Evolutionary conservation across 2,329 filamentous ascomycete genomes (phyloP), one percentile per base, ranked within the genome.

Genomic region (Colletotrichum sp.): DNA sequence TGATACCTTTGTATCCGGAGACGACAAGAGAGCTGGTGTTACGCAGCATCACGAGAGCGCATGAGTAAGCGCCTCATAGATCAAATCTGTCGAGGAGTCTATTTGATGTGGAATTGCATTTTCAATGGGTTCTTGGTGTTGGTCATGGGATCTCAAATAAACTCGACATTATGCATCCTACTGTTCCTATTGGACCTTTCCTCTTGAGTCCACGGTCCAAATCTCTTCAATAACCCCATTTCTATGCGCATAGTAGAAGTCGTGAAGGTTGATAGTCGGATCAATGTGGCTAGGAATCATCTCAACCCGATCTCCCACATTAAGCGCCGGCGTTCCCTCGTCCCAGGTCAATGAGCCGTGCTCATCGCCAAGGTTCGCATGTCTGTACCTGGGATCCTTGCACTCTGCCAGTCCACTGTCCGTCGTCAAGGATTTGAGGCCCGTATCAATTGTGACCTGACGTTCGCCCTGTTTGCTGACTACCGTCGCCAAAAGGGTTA

Each of bases 211-310:
- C 7, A 90, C 89, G 0, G 83, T 79, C 89, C 89, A 90, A 26
- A 90, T 88, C 78, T 89, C 88, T 77, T 89, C 85, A 76, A 90
- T 84, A 2, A 89, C 77, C 0, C 88, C 88, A 0, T 85, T 83
- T 6, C 88, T 83, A 79, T 89, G 80, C 4, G 87, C 88, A 78
- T 88, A 89, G 78, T 90, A 90, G 36, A 86, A 81, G 64, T 90
- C 88, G 77, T 89, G 87, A 71, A 90, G 79, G 75, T 90, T 90
- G 70, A 90, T 85, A 1, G 89, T 90, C 1, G 89, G 88, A 78
- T 90, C 89, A 71, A 90, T 90, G 79, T 90, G 89, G 78, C 88
- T 90, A 0, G 88, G 89, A 15, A 90, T 81, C 88, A 90, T 89
- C 80, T 89, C 87, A 13, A 89, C 84, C 6, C 86, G 81, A 79